Base-by-base conservation (phyloP, 495 filamentous ascomycete genomes). In the Barbatosphaeria neglecta region DNA sequence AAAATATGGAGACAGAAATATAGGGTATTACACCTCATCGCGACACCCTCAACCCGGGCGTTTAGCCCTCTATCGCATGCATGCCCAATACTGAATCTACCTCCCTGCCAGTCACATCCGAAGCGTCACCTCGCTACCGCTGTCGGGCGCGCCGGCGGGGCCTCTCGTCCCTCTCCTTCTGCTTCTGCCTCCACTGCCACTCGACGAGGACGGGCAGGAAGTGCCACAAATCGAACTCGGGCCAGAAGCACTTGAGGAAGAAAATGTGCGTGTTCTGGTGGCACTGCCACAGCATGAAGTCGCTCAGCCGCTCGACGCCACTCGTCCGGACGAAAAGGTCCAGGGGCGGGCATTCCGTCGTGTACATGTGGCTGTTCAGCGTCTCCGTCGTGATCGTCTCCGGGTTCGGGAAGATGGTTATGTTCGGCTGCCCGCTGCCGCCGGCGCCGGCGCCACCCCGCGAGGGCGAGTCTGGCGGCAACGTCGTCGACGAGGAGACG, bases 251-350 rank as follows among this genome's bases (percentile, higher is more conserved):
- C 47, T 95, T 78, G 35, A 95, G 61, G 65, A 97, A 98, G 33
- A 87, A 86, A 45, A 97, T 83, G 45, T 95, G 83, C 0, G 92
- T 97, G 37, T 90, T 72, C 55, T 93, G 74, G 54, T 97, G 89
- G 55, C 85, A 90, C 64, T 98, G 92, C 92, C 92, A 98, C 44
- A 98, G 80, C 89, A 98, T 89, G 57, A 97, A 98, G 57, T 98
- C 92, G 55, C 87, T 94, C 47, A 98, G 65, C 18, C 92, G 75
- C 56, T 89, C 83, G 10, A 98, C 92, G 22, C 87, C 92, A 43
- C 86, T 93, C 0, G 92, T 98, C 22, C 92, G 76, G 17, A 98
- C 72, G 22, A 97, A 76, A 0, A 98, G 70, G 52, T 98, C 92
- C 18, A 97, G 68, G 2, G 93, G 92, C 2, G 93, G 93, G 45